Conservation (phyloP, 2,329 filamentous ascomycete genomes). For the Trichoderma asperellum region DNA sequence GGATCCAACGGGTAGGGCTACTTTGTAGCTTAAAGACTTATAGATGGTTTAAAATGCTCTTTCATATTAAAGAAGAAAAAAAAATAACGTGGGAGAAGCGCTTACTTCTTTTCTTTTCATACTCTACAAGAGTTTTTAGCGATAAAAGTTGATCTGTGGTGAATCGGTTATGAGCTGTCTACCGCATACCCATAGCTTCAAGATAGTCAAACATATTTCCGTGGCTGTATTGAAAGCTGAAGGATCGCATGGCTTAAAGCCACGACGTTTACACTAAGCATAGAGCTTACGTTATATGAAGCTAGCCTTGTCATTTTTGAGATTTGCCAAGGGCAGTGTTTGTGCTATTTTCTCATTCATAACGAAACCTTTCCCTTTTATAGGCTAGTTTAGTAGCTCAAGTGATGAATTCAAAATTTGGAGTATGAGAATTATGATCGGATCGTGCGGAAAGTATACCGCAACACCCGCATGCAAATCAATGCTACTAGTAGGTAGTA, state of each 20-base stretch:
- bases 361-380: not conserved
- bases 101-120: not conserved
- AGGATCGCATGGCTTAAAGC: not conserved
- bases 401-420: not conserved
- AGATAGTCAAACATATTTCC: not conserved
- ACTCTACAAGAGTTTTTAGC: not conserved
- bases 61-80: not conserved
- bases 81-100: not conserved
- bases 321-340: not conserved
- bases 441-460: not conserved
- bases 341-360: not conserved
- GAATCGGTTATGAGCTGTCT: not conserved
- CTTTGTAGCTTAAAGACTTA: not conserved
- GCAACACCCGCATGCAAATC: not conserved
- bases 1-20: not conserved
- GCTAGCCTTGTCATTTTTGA: not conserved
- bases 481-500: not conserved
- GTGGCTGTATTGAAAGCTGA: not conserved
- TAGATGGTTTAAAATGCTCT: not conserved
- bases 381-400: not conserved
- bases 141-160: not conserved
- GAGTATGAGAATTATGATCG: not conserved
- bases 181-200: not conserved
- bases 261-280: not conserved
- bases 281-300: slow-evolving; percentile 12